A percentile compares a stretch with the other conserved stretches of the same genome.
phyloP scores from a whole-genome alignment of 1,284 basidiomycete species.

The Sporisorium reilianum region DNA sequence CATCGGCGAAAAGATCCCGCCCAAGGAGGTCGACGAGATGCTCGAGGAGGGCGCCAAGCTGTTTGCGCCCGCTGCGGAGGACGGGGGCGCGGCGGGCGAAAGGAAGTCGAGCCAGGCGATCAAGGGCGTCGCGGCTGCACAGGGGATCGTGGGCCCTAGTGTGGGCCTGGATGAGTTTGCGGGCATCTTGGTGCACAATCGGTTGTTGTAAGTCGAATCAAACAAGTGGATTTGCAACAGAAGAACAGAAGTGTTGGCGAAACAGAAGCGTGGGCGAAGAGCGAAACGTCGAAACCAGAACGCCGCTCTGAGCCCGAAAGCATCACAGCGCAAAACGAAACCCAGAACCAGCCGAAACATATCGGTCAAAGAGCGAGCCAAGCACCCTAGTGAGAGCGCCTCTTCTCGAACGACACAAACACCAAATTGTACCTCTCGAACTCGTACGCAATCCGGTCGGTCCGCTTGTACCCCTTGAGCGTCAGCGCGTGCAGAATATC shows the following conservation, averaged over 20 bases:
- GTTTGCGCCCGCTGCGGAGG: slow-evolving; percentile 36
- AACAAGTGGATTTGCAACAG: too few relatives aligned
- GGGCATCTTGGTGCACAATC: slow-evolving; percentile 41
- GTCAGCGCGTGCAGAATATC: slow-evolving; percentile 63
- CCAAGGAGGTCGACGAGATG: slow-evolving; percentile 54
- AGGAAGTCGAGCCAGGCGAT: slow-evolving; percentile 27
- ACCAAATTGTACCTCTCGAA: slow-evolving; percentile 95
- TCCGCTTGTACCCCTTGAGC: slow-evolving; percentile 73
- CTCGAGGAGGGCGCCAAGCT: slow-evolving; percentile 41
- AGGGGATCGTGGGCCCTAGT: slow-evolving; percentile 20
- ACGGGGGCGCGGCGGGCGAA: not conserved
- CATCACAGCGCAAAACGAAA: not conserved
- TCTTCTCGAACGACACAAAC: slow-evolving; percentile 70
- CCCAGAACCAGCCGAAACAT: not conserved
- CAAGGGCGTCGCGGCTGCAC: slow-evolving; percentile 28
- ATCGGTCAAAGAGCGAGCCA: too few relatives aligned
- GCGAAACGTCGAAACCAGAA: not conserved
- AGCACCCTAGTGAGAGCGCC: slow-evolving; percentile 10
- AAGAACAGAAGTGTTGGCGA: not conserved
- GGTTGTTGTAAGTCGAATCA: slow-evolving; percentile 12
- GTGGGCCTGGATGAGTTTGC: slow-evolving; percentile 50
- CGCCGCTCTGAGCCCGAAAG: not conserved
- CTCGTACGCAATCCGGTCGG: slow-evolving; percentile 98
- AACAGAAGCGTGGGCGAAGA: not conserved
- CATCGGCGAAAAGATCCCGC: slow-evolving; percentile 39